phyloP scores from a whole-genome alignment of 2,329 filamentous ascomycete genomes.

The Cercospora janseana region DNA sequence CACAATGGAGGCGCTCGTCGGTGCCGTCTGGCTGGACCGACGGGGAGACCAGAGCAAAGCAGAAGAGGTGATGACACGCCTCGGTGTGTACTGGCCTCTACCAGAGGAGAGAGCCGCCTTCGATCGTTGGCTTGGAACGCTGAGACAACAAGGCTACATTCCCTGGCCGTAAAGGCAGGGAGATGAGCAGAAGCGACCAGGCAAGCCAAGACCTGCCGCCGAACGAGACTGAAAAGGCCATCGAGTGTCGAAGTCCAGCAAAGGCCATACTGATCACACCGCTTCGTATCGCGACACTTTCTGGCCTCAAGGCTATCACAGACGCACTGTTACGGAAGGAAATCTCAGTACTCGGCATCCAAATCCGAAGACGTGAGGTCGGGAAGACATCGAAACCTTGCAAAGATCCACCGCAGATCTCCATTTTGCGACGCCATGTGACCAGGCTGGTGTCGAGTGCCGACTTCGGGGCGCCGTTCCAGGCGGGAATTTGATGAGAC shows the following conservation, averaged over 20 bases:
- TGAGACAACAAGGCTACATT: not conserved
- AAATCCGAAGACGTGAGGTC: slow-evolving; percentile 8
- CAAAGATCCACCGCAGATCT: not conserved
- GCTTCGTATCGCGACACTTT: not conserved
- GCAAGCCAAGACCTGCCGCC: too few relatives aligned
- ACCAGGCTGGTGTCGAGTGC: not conserved
- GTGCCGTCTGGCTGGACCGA: not conserved
- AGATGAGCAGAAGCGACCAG: not conserved
- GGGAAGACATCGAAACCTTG: not conserved
- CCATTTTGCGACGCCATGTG: not conserved
- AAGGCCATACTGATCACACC: too few relatives aligned
- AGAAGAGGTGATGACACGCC: slow-evolving; percentile 7
- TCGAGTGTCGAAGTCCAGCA: too few relatives aligned
- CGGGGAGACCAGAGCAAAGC: not conserved
- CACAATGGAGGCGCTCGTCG: slow-evolving; percentile 6
- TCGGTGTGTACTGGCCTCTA: slow-evolving; percentile 12
- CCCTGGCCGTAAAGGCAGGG: not conserved
- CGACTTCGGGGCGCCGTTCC: not conserved
- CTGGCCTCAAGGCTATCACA: not conserved
- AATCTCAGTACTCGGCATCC: not conserved
- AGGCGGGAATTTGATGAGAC: slow-evolving; percentile 9
- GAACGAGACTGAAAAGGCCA: too few relatives aligned
- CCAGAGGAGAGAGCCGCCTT: not conserved
- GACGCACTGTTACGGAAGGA: not conserved
- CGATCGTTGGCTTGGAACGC: not conserved